A percentile compares a stretch with the other conserved stretches of the same genome.
These are phyloP conservation scores for Cochlearia excelsa DNA, from an alignment of 345 rosid species.

Conservation along the genomic window DNA sequence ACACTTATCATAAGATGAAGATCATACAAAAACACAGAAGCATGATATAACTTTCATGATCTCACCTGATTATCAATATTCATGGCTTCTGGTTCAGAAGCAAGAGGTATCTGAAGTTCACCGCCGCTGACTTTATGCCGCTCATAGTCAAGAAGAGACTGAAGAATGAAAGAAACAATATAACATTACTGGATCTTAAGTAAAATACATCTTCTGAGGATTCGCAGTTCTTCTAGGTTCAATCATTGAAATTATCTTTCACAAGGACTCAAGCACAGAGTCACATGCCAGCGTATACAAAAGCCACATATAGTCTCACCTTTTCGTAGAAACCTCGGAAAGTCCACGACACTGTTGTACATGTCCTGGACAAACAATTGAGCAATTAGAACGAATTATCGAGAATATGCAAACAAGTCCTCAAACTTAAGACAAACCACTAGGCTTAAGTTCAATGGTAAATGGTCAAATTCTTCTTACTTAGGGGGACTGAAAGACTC, in stretches of 20 bases:
- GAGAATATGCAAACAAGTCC: too few species aligned
- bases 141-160: conserved; percentile 95
- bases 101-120: conserved; percentile 52
- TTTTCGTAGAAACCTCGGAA: conserved; percentile 93
- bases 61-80: conserved; percentile 62
- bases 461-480: conserved; percentile 45
- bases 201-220: conserved; percentile 2
- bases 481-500: conserved; percentile 95
- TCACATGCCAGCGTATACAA: conserved; percentile 5
- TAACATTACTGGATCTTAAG: conserved; percentile 6
- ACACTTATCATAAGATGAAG: not conserved
- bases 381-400: conserved; percentile 11
- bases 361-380: conserved; percentile 56
- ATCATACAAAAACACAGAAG: not conserved
- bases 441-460: not conserved
- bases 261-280: conserved; percentile 1
- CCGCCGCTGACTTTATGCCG: conserved; percentile 62
- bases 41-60: conserved; percentile 4
- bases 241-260: not conserved
- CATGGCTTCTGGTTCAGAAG: conserved; percentile 50
- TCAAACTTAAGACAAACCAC: conserved; percentile 16
- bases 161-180: conserved; percentile 16
- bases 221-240: conserved; percentile 3
- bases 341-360: conserved; percentile 97
- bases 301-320: conserved; percentile 41